These are phyloP conservation scores for Magnolia sinica DNA, from an alignment of 164 flowering plant species.

Conservation along the genomic window DNA sequence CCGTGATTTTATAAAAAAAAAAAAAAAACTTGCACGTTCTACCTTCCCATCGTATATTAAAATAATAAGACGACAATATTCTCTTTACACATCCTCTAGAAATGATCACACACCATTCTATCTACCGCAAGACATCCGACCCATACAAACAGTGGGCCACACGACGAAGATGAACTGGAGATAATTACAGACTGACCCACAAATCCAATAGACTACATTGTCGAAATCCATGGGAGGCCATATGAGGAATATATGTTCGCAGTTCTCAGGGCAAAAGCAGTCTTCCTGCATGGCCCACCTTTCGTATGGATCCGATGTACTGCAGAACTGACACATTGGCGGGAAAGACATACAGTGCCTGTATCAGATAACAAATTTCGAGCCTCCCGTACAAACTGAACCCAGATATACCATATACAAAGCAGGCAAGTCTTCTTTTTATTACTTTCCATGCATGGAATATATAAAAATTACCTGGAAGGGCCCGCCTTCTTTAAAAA, in stretches of 20 bases:
- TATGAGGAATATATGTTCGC: too few species aligned
- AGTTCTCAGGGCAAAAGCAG: too few species aligned
- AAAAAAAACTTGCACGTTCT: too few species aligned
- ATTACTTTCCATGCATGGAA: slow-evolving; percentile 2
- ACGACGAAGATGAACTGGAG: not conserved
- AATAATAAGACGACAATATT: not conserved
- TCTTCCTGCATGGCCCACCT: not conserved
- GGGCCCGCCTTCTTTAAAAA: not conserved
- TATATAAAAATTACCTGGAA: not conserved
- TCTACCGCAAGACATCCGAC: not conserved
- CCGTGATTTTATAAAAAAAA: too few species aligned
- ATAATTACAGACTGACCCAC: not conserved
- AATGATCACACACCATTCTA: not conserved
- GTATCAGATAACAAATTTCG: not conserved
- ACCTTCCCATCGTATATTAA: not conserved
- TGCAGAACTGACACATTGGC: not conserved
- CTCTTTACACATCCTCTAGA: not conserved
- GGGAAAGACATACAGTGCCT: not conserved
- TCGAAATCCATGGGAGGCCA: too few species aligned
- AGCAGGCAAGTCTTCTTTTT: slow-evolving; percentile 1
- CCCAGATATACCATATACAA: not conserved
- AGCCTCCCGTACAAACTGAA: not conserved
- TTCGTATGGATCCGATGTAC: not conserved
- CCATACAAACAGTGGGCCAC: not conserved
- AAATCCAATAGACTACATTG: not conserved